phyloP scores from a whole-genome alignment of 495 filamentous ascomycete genomes.

The Daldinia concentrica region DNA sequence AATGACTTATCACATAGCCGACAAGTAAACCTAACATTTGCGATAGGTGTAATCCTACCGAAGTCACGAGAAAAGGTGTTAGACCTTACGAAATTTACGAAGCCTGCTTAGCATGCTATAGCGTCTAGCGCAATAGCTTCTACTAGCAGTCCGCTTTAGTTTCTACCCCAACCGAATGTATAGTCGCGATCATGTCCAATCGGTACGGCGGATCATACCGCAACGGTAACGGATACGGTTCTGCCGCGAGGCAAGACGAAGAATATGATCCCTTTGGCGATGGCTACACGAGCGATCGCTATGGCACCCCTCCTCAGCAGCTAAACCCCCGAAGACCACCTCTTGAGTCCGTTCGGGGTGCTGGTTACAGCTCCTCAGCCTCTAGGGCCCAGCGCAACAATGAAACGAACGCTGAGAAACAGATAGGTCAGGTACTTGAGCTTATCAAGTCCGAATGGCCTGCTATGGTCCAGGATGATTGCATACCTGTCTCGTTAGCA shows the following conservation, averaged over 20 bases:
- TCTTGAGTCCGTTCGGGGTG: slow-evolving; percentile 25
- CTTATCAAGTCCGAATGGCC: slow-evolving; percentile 89
- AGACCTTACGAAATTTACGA: slow-evolving; percentile 1
- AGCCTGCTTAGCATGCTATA: slow-evolving; percentile 7
- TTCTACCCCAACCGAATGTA: slow-evolving; percentile 33
- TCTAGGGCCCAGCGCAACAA: slow-evolving; percentile 40
- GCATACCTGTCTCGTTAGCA: slow-evolving; percentile 90
- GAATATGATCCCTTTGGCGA: slow-evolving; percentile 60
- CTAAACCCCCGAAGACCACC: slow-evolving; percentile 43
- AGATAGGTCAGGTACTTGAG: slow-evolving; percentile 60
- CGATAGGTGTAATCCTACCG: neutral
- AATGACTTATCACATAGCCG: neutral
- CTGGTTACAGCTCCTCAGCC: slow-evolving; percentile 32
- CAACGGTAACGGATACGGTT: slow-evolving; percentile 40
- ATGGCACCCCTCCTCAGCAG: slow-evolving; percentile 42
- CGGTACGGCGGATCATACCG: slow-evolving; percentile 55
- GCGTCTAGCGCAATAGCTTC: slow-evolving; percentile 7
- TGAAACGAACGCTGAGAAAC: slow-evolving; percentile 56
- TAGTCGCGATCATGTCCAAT: slow-evolving; percentile 52
- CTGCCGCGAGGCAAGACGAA: slow-evolving; percentile 46
- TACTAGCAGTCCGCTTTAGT: neutral
- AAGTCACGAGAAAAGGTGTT: neutral
- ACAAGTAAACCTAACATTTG: neutral
- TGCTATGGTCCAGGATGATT: slow-evolving; percentile 86
- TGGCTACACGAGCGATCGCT: slow-evolving; percentile 54